These are phyloP conservation scores for Metschnikowia lunata DNA, from an alignment of 805 yeast species.

Conservation along the genomic window DNA sequence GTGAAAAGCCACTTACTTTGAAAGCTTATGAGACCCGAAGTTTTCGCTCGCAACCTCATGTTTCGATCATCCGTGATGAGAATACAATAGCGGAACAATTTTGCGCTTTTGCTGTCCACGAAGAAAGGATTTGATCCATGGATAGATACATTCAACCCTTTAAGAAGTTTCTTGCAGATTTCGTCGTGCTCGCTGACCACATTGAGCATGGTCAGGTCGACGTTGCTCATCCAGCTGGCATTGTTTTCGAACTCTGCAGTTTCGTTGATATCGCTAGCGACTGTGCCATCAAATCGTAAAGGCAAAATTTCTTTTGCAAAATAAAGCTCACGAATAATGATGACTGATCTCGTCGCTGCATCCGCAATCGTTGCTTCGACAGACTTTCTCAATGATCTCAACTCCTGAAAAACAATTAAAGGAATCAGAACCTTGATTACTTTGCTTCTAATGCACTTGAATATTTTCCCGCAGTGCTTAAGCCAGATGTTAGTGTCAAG, in stretches of 20 bases:
- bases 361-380: conserved; percentile 71
- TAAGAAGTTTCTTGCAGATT: conserved; percentile 35
- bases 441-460: conserved; percentile 58
- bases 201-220: conserved; percentile 64
- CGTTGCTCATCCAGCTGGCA: conserved; percentile 65
- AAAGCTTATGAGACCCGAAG: conserved; percentile 50
- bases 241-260: conserved; percentile 71
- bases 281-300: conserved; percentile 63
- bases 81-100: conserved; percentile 51
- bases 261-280: conserved; percentile 65
- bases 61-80: conserved; percentile 71
- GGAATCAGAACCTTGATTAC: conserved; percentile 64
- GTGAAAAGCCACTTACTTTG: conserved; percentile 60
- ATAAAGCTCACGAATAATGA: conserved; percentile 64
- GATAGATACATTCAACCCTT: conserved; percentile 26
- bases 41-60: conserved; percentile 62
- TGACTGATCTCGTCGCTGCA: conserved; percentile 77
- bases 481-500: conserved; percentile 79
- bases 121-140: conserved; percentile 15
- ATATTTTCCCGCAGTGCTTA: conserved; percentile 73
- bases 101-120: conserved; percentile 35
- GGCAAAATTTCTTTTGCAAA: conserved; percentile 53
- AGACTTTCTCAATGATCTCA: conserved; percentile 65
- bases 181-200: conserved; percentile 43
- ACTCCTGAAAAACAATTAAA: conserved; percentile 71